phyloP scores from a whole-genome alignment of 1,284 basidiomycete genomes.

The Crucibulum parvulum region DNA sequence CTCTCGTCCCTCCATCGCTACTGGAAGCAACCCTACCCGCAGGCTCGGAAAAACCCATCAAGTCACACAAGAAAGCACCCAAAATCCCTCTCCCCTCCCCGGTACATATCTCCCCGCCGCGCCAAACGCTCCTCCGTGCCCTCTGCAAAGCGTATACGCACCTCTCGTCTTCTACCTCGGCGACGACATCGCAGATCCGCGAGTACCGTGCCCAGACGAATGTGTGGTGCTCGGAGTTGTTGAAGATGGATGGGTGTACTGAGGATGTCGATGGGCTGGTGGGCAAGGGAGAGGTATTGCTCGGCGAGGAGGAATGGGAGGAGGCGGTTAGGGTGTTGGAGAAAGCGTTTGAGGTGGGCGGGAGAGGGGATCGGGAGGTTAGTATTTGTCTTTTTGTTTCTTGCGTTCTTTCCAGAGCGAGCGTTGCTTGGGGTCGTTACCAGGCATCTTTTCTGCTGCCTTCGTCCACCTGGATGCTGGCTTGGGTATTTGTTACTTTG shows the following conservation, averaged over 20 bases:
- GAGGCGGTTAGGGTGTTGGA: slow-evolving; percentile 85
- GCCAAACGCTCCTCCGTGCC: slow-evolving; percentile 65
- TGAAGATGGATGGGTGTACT: slow-evolving; percentile 59
- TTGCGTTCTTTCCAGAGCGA: too few relatives aligned
- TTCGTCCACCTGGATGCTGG: too few relatives aligned
- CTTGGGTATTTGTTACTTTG: too few relatives aligned
- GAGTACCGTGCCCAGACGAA: slow-evolving; percentile 51
- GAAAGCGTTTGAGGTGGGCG: slow-evolving; percentile 84
- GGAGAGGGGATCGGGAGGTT: slow-evolving; percentile 75
- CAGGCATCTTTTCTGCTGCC: too few relatives aligned
- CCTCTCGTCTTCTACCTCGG: slow-evolving; percentile 59
- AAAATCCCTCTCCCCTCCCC: slow-evolving; percentile 45
- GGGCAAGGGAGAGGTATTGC: slow-evolving; percentile 75
- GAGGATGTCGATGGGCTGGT: slow-evolving; percentile 76
- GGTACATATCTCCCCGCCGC: slow-evolving; percentile 49
- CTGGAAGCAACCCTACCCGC: slow-evolving; percentile 21
- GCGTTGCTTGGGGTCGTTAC: background rate
- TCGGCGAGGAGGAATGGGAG: slow-evolving; percentile 87
- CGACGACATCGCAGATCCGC: slow-evolving; percentile 27
- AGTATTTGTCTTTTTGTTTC: slow-evolving; percentile 20
- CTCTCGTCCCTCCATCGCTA: slow-evolving; percentile 34
- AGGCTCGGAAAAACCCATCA: too few relatives aligned
- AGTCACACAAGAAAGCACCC: slow-evolving; percentile 27
- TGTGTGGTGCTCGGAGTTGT: slow-evolving; percentile 77
- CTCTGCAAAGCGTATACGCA: slow-evolving; percentile 82